phyloP scores from a whole-genome alignment of 2,329 filamentous ascomycete species.

The Helminthosporium solani region DNA sequence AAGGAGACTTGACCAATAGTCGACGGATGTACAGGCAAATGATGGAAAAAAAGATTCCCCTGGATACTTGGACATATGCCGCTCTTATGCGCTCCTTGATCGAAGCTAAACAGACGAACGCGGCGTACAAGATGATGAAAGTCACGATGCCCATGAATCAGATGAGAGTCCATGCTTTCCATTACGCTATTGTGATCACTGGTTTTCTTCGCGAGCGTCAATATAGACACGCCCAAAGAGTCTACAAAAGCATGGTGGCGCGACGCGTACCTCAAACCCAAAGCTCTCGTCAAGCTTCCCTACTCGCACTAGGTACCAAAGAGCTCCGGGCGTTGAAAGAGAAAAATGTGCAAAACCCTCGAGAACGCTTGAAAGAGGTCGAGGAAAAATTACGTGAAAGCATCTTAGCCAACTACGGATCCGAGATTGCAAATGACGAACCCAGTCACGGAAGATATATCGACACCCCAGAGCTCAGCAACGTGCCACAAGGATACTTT shows the following conservation, averaged over 20 bases:
- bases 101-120: constrained; percentile 54
- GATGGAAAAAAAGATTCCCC: constrained; percentile 51
- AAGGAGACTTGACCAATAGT: constrained; percentile 58
- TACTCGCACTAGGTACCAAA: constrained; percentile 25
- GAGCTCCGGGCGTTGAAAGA: constrained; percentile 22
- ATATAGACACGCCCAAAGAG: constrained; percentile 51
- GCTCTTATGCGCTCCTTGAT: constrained; percentile 61
- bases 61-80: constrained; percentile 60
- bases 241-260: constrained; percentile 49
- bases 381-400: constrained; percentile 31
- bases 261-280: constrained; percentile 43
- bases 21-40: constrained; percentile 58
- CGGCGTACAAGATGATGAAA: constrained; percentile 56
- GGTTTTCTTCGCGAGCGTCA: constrained; percentile 48
- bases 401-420: constrained; percentile 29
- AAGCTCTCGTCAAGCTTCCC: constrained; percentile 47
- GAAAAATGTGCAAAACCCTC: constrained; percentile 12
- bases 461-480: constrained; percentile 38
- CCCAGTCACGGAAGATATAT: constrained; percentile 24
- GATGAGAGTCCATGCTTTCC: constrained; percentile 48
- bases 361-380: constrained; percentile 23
- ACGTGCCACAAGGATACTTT: constrained; percentile 54
- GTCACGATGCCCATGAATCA: constrained; percentile 53
- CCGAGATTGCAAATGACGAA: constrained; percentile 28
- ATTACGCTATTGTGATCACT: constrained; percentile 56